These are phyloP conservation scores for Microdochium nivale DNA, from an alignment of 2,329 filamentous ascomycete genomes.

Conservation along the genomic window DNA sequence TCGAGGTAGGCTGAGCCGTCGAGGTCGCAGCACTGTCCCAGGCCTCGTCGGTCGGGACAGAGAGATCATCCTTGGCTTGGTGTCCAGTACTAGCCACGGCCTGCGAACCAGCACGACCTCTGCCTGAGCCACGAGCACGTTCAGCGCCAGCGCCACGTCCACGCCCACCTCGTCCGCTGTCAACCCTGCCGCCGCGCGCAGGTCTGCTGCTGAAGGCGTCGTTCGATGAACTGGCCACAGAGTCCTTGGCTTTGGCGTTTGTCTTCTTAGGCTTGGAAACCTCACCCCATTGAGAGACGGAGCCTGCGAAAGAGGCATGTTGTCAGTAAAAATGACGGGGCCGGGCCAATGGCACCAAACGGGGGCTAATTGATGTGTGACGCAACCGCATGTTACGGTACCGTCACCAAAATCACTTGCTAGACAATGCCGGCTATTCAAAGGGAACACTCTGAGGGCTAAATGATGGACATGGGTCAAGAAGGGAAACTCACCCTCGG, in stretches of 20 bases:
- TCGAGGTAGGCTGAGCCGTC: slow-evolving; percentile 18
- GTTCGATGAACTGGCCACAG: slow-evolving; percentile 40
- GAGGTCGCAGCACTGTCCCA: slow-evolving; percentile 43
- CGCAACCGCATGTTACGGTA: background rate
- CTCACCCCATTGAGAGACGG: slow-evolving; percentile 76
- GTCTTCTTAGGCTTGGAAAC: slow-evolving; percentile 76
- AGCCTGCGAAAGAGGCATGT: slow-evolving; percentile 39
- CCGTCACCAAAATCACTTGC: background rate
- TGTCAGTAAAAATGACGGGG: slow-evolving; percentile 17
- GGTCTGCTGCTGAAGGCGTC: slow-evolving; percentile 39
- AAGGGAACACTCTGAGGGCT: background rate
- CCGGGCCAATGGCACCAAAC: background rate
- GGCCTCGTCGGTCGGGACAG: slow-evolving; percentile 62
- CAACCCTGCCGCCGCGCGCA: slow-evolving; percentile 51
- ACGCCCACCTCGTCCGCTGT: slow-evolving; percentile 23
- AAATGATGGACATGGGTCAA: background rate
- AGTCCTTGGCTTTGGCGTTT: slow-evolving; percentile 57
- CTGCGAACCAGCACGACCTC: slow-evolving; percentile 57
- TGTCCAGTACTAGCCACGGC: slow-evolving; percentile 53
- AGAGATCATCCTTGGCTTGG: slow-evolving; percentile 49
- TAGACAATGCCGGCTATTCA: background rate
- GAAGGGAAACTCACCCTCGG: slow-evolving; percentile 52
- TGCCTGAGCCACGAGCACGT: slow-evolving; percentile 51
- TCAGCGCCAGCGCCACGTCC: slow-evolving; percentile 45
- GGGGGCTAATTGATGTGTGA: background rate